A percentile compares a stretch with the other conserved stretches of the same genome.
Conservation (phyloP, 495 filamentous ascomycete genomes). For the Trichoderma reesei region DNA sequence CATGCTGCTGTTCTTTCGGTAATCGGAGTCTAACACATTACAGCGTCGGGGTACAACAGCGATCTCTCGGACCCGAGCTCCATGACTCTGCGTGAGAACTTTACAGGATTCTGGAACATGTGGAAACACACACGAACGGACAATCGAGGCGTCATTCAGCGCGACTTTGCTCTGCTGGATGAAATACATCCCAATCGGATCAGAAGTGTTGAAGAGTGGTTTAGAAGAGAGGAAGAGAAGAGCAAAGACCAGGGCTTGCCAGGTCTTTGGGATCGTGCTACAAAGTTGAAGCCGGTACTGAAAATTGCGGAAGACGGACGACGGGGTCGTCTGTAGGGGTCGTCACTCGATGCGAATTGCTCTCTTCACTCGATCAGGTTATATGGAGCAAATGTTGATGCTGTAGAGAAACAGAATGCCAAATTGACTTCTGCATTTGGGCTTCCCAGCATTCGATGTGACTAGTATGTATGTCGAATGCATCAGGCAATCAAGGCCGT, state of each 20-base stretch:
- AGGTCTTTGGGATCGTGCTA: neutral
- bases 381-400: too few species aligned
- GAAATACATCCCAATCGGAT: constrained; percentile 42
- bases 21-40: too few species aligned
- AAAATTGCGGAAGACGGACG: neutral
- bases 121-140: constrained; percentile 16
- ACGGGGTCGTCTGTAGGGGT: neutral
- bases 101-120: constrained; percentile 43
- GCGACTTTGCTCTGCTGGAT: constrained; percentile 44
- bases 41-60: constrained; percentile 14
- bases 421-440: too few species aligned
- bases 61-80: constrained; percentile 31
- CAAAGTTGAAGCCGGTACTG: neutral
- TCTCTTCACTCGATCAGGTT: too few species aligned
- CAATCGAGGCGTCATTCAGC: constrained; percentile 29
- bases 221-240: constrained; percentile 32
- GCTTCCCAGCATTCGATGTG: too few species aligned
- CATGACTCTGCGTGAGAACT: constrained; percentile 42
- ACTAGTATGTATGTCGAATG: too few species aligned
- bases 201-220: constrained; percentile 40
- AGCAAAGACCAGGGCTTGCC: neutral
- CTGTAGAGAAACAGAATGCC: too few species aligned
- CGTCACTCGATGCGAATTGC: too few species aligned
- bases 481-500: too few species aligned
- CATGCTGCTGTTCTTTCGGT: neutral